Evolutionary conservation across 805 yeast genomes (phyloP).

Genomic region (Candida arabinofermentans): DNA sequence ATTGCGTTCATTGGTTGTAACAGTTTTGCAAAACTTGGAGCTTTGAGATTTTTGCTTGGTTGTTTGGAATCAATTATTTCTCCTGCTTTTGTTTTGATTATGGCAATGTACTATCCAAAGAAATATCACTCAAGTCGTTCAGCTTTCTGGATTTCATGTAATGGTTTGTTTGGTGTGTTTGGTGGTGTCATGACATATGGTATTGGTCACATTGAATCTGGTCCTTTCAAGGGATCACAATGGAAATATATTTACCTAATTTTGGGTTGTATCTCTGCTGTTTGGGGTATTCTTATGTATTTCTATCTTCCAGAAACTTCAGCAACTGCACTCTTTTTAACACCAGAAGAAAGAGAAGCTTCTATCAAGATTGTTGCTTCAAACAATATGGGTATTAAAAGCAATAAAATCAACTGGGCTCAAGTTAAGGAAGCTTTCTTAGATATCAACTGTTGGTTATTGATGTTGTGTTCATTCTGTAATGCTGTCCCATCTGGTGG

Average conservation of each 20-base stretch:
- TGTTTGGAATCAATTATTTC: constrained; percentile 40
- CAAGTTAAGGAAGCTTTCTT: constrained; percentile 40
- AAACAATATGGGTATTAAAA: constrained; percentile 43
- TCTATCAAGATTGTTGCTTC: constrained; percentile 25
- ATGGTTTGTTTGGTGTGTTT: constrained; percentile 19
- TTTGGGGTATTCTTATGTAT: constrained; percentile 22
- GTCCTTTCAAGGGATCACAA: constrained; percentile 30
- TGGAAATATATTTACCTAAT: constrained; percentile 43
- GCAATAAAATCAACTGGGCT: constrained; percentile 32
- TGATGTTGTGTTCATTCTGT: constrained; percentile 32
- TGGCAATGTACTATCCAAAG: constrained; percentile 26
- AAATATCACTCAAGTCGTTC: constrained; percentile 21
- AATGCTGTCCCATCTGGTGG: constrained; percentile 54
- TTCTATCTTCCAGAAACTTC: constrained; percentile 41
- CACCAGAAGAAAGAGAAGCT: constrained; percentile 32
- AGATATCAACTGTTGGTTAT: constrained; percentile 30
- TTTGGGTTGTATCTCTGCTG: constrained; percentile 40
- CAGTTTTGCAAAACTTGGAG: constrained; percentile 38
- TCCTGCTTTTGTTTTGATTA: constrained; percentile 29
- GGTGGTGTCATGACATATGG: constrained; percentile 26
- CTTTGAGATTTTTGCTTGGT: constrained; percentile 41
- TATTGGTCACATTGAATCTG: constrained; percentile 34
- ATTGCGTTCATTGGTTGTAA: constrained; percentile 43
- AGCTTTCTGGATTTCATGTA: constrained; percentile 37
- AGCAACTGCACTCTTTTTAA: constrained; percentile 37